Conservation (phyloP, 1,284 basidiomycete genomes). For the Anthracocystis setariae region DNA sequence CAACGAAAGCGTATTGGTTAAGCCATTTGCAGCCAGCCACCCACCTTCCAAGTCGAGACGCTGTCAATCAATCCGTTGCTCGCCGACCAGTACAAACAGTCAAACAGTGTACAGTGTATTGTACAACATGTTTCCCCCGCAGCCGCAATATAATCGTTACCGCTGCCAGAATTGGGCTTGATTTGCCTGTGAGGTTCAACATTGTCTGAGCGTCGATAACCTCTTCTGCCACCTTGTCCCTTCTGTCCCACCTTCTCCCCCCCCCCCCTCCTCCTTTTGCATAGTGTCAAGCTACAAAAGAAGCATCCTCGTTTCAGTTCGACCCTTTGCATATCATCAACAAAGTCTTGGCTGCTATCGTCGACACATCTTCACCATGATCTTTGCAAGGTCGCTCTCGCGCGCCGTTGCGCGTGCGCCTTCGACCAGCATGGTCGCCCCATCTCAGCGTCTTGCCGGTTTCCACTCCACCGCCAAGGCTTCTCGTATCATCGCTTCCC, state of each 20-base stretch:
- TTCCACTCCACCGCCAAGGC: constrained; percentile 60
- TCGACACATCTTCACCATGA: constrained; percentile 31
- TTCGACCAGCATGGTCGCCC: constrained; percentile 41
- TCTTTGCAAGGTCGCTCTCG: constrained; percentile 49
- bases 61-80: background rate
- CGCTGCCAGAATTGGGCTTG: background rate
- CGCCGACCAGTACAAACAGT: too few species aligned
- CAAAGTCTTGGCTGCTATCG: constrained; percentile 6
- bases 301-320: background rate
- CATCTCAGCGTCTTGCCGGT: constrained; percentile 45
- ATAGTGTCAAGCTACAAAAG: constrained; percentile 9
- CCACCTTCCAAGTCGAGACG: background rate
- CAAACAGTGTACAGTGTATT: too few species aligned
- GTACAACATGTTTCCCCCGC: background rate
- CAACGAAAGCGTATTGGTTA: constrained; percentile 30
- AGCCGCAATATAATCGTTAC: background rate
- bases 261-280: background rate
- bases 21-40: background rate
- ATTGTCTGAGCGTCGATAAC: constrained; percentile 5
- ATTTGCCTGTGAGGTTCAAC: background rate
- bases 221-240: constrained; percentile 1
- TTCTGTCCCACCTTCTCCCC: background rate
- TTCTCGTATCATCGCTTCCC: constrained; percentile 76
- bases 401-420: constrained; percentile 53
- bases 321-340: background rate